Percentiles rank a stretch among this genome's conserved stretches.
These are phyloP conservation scores for Prunus mira DNA, from an alignment of 306 rosid species.

Conservation along the genomic window DNA sequence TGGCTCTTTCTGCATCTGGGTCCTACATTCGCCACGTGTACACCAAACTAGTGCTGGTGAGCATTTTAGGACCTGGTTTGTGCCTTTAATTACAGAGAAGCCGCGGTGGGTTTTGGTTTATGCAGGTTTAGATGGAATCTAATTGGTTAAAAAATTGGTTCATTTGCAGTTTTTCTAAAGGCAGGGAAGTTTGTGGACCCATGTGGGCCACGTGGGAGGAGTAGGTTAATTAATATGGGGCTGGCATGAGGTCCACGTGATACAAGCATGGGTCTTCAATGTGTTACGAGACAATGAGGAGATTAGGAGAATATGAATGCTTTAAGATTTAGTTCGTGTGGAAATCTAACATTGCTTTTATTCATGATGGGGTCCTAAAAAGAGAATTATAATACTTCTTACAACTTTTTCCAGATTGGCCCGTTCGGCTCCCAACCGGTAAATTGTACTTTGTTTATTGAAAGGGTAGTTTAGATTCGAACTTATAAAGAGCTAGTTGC, in stretches of 20 bases:
- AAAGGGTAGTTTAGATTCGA: too few relatives aligned
- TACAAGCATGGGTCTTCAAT: background rate
- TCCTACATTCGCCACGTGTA: conserved; percentile 25
- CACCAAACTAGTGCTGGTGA: background rate
- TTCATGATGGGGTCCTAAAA: too few relatives aligned
- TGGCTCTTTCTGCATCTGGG: conserved; percentile 12
- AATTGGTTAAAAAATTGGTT: background rate
- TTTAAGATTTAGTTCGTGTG: too few relatives aligned
- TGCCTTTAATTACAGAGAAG: background rate
- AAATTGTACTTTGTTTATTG: too few relatives aligned
- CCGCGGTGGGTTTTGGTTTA: background rate
- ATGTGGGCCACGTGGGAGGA: conserved; percentile 3
- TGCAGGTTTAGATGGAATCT: background rate
- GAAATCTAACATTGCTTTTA: too few relatives aligned
- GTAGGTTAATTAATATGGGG: background rate
- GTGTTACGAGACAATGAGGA: background rate
- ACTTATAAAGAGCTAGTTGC: too few relatives aligned
- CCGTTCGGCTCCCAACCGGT: too few relatives aligned
- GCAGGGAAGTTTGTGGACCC: background rate
- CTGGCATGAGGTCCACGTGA: background rate
- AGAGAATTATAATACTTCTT: too few relatives aligned
- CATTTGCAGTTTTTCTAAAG: background rate
- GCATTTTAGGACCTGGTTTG: background rate
- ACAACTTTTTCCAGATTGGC: too few relatives aligned
- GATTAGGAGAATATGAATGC: too few relatives aligned